Evolutionary conservation across 257 asterid genomes (phyloP).

Genomic region (Striga asiatica): DNA sequence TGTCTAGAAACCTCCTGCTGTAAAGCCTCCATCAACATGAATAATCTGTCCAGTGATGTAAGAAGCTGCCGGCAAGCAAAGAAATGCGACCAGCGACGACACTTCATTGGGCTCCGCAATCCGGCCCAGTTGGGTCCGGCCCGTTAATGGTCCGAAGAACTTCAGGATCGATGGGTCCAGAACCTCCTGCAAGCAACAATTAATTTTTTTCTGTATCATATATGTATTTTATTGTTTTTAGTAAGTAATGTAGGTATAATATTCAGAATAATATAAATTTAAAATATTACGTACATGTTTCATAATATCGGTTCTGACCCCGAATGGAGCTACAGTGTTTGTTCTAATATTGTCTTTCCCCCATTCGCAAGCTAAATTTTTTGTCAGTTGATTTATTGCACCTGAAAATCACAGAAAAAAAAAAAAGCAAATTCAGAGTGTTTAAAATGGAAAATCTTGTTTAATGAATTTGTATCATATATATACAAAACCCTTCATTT

Average conservation of each 20-base stretch:
- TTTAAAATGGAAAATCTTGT: too few species aligned
- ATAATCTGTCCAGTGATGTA: constrained; percentile 59
- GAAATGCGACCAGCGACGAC: constrained; percentile 57
- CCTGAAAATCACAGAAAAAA: constrained; percentile 25
- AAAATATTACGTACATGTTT: too few species aligned
- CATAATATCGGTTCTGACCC: constrained; percentile 36
- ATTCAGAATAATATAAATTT: too few species aligned
- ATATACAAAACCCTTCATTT: too few species aligned
- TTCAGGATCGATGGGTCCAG: constrained; percentile 27
- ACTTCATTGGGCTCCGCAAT: constrained; percentile 51
- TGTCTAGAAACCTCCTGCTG: constrained; percentile 36
- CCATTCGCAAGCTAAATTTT: constrained; percentile 67
- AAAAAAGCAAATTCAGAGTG: neutral
- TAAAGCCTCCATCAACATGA: constrained; percentile 55
- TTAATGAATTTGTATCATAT: too few species aligned
- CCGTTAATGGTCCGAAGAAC: constrained; percentile 17
- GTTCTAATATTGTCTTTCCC: constrained; percentile 48
- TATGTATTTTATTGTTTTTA: too few species aligned
- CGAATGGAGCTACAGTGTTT: constrained; percentile 57
- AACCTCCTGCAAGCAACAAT: constrained; percentile 35
- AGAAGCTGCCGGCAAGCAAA: constrained; percentile 63
- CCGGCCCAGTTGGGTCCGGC: constrained; percentile 40
- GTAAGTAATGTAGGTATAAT: too few species aligned
- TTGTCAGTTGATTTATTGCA: constrained; percentile 58
- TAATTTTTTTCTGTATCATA: too few species aligned